phyloP scores from a whole-genome alignment of 345 rosid species.

The Sonneratia alba region DNA sequence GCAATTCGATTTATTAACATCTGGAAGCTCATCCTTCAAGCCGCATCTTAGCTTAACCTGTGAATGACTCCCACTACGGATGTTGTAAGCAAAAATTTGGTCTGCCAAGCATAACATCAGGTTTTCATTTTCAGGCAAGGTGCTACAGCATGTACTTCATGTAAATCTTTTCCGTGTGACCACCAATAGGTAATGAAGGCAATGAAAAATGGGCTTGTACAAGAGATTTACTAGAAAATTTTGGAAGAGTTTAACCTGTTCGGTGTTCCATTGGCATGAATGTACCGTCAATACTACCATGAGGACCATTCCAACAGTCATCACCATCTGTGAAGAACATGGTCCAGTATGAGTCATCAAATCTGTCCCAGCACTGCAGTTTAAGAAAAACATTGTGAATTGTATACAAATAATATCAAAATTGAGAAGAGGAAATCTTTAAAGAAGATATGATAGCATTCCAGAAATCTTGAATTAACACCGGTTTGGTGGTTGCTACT shows the following conservation, averaged over 20 bases:
- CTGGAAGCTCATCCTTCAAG: constrained; percentile 61
- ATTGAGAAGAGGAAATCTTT: not conserved
- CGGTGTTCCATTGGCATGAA: not conserved
- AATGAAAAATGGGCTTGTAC: not conserved
- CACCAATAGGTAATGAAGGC: not conserved
- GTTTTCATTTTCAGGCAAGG: not conserved
- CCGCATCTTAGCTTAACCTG: constrained; percentile 90
- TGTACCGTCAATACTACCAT: constrained; percentile 77
- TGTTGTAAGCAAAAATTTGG: constrained; percentile 1
- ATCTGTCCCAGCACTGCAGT: constrained; percentile 73
- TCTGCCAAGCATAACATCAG: not conserved
- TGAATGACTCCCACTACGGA: constrained; percentile 5
- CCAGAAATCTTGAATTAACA: not conserved
- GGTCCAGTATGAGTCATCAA: constrained; percentile 48
- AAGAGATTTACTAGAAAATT: not conserved
- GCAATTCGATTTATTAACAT: constrained; percentile 90
- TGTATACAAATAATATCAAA: not conserved
- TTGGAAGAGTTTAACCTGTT: not conserved
- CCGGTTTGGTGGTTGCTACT: not conserved
- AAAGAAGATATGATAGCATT: not conserved
- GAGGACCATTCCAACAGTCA: constrained; percentile 95
- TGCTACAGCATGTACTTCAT: not conserved
- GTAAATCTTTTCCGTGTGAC: not conserved
- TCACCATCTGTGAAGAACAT: constrained; percentile 79
- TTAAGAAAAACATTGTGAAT: not conserved